Base-by-base conservation (phyloP, 495 filamentous ascomycete genomes). In the Aspergillus saccharolyticus region DNA sequence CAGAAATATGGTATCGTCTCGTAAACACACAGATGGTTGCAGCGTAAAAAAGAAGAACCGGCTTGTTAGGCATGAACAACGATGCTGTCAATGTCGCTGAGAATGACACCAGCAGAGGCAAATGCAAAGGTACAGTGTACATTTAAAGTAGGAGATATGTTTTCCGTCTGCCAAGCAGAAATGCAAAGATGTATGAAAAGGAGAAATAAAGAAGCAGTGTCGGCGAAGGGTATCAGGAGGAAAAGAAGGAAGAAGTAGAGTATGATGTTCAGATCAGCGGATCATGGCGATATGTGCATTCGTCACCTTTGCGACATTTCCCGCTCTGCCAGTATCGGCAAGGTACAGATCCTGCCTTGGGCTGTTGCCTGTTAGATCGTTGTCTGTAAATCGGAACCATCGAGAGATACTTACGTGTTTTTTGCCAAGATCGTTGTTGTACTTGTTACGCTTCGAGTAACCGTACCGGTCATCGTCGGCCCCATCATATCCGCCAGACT, bases 321-420 rank as follows among this genome's bases (percentile, higher is more conserved):
- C 90, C 90, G 55, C 88, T 80, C 6, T 80, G 75, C 78, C 80
- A 96, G 71, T 90, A 96, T 49, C 79, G 82, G 72, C 91, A 96
- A 16, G 88, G 79, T 50, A 80, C 75, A 28, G 71, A 59, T 50
- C 72, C 72, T 48, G 66, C 70, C 59, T 74, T 75, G 50, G 74
- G 74, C 68, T 74, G 43, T 62, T 7, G 15, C 56, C 14, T 22
- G 59, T 73, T 39, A 70, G 68, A 25, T 56, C 30, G 14, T 33
- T 20, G 10, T 16, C 22, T 16, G 48, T 48, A 19, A 3, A 19
- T 17, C n/a, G 4, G 10, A 28, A 4, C 7, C 6, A 47, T 14
- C 15, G 8, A 15, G 48, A 21, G 53, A 54, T n/a, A 60, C 71
- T 64, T 67, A 74, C 73, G 58, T 75, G 72, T 57, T 72, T 65